Evolutionary conservation across 1,284 basidiomycete species (phyloP).

Genomic region (Pisolithus thermaeus): DNA sequence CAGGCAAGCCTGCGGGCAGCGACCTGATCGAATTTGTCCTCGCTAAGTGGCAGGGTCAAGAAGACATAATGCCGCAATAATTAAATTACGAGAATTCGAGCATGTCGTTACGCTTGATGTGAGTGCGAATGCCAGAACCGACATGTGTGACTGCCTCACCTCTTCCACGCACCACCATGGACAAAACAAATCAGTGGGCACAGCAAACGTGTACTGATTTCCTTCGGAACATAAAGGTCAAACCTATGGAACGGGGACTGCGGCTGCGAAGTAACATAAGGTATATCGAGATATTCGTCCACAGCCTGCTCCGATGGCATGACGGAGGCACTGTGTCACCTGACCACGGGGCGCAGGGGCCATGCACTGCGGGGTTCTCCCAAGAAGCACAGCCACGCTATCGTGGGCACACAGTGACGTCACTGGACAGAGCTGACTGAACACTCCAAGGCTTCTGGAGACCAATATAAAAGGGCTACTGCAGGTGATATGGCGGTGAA

Average conservation of each 20-base stretch:
- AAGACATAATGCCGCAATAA: background rate
- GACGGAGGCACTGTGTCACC: background rate
- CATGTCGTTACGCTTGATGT: background rate
- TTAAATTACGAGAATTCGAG: conserved; percentile 3
- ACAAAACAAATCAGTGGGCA: conserved; percentile 51
- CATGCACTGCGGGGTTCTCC: too few relatives aligned
- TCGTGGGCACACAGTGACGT: too few relatives aligned
- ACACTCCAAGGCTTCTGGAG: too few relatives aligned
- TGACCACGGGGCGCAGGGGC: background rate
- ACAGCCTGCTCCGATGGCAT: conserved; percentile 7
- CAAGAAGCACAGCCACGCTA: too few relatives aligned
- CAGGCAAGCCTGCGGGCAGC: conserved; percentile 43
- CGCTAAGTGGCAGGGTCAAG: conserved; percentile 34
- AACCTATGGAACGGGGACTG: conserved; percentile 36
- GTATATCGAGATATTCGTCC: conserved; percentile 31
- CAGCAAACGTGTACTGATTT: background rate
- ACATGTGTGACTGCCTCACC: conserved; percentile 39
- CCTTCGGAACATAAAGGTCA: conserved; percentile 40
- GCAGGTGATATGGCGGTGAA: too few relatives aligned
- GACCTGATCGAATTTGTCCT: conserved; percentile 61
- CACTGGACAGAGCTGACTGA: too few relatives aligned
- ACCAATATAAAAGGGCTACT: too few relatives aligned
- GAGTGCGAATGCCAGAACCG: background rate
- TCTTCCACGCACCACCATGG: conserved; percentile 76
- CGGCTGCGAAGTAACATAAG: conserved; percentile 31